Evolutionary conservation across 2,329 filamentous ascomycete species (phyloP), one percentile per base, ranked within the genome.

Genomic region (Penicillium oxalicum): DNA sequence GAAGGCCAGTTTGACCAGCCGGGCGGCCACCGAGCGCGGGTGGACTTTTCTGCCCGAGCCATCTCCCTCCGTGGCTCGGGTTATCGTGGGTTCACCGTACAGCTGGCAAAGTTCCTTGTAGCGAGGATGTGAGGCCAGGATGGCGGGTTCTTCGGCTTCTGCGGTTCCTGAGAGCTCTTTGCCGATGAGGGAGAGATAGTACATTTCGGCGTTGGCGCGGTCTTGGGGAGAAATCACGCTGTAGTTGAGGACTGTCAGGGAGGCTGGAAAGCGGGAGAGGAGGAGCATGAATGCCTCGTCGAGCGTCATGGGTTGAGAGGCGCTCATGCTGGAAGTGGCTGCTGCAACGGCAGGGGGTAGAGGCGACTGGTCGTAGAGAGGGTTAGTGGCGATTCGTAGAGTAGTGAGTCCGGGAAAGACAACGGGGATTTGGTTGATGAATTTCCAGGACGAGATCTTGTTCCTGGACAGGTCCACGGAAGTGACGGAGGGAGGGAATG

Each of bases 201-300:
- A 98, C 61, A 91, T 84, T 60, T 97, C 93, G 4, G 90, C 90
- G 61, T 97, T 93, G 46, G 82, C 77, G 13, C 91, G 82, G 65
- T 97, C 91, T 37, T 84, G 81, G 1, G 75, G 59, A 0, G 83
- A 83, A 57, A 97, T 83, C 12, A 74, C 72, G 53, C 83, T 70
- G 56, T 71, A 73, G 51, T 75, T 74, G 13, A 96, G 77, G 0
- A 74, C 76, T 45, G 77, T 78, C 8, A 97, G 77, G 1, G 73
- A 72, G 1, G 79, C 0, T 4, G 57, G 77, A 1, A 96, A 74
- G 2, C 90, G 86, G 27, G 85, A 88, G 26, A 95, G 74, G 0
- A 88, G 88, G 41, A 96, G 78, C 87, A 95, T 95, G 71, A 90
- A 91, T 1, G 87, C 86, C 61, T 95, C 88, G 47, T 95, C 88